phyloP scores from a whole-genome alignment of 805 yeast species.

The Cyberlindnera xishuangbannaensis region DNA sequence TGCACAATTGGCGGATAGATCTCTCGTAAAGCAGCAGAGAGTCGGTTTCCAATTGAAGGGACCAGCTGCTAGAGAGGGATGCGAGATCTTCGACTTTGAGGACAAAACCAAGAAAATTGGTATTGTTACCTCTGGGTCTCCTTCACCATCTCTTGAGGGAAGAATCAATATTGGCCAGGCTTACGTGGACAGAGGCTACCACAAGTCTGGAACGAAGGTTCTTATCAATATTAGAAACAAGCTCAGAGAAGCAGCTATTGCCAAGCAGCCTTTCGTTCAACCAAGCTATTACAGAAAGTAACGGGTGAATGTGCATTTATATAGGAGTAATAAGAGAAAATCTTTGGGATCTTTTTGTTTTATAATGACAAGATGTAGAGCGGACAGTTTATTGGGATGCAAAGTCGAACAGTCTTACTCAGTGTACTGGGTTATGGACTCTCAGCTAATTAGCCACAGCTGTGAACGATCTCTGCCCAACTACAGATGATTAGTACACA shows the following conservation, averaged over 20 bases:
- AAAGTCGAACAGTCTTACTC: too few relatives aligned
- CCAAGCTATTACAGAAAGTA: constrained; percentile 57
- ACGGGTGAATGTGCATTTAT: neutral
- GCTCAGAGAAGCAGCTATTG: constrained; percentile 64
- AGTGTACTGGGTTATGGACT: too few relatives aligned
- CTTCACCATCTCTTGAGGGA: constrained; percentile 61
- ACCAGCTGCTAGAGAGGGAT: constrained; percentile 88
- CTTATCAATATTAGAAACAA: constrained; percentile 81
- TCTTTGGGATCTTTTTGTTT: too few relatives aligned
- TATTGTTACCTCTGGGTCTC: constrained; percentile 53
- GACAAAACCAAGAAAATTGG: constrained; percentile 50
- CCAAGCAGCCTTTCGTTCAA: constrained; percentile 80
- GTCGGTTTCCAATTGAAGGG: constrained; percentile 72
- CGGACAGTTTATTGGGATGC: too few relatives aligned
- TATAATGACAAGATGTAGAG: too few relatives aligned
- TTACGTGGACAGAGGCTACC: constrained; percentile 63
- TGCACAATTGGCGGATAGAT: constrained; percentile 63
- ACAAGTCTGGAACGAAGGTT: constrained; percentile 70
- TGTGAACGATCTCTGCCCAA: too few relatives aligned
- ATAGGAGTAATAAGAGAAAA: neutral
- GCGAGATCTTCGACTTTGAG: constrained; percentile 51
- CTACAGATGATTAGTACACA: too few relatives aligned
- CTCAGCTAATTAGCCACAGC: too few relatives aligned
- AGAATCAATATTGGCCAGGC: constrained; percentile 87
- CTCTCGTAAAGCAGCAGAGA: constrained; percentile 50